A percentile compares a stretch with the other conserved stretches of the same genome.
Evolutionary conservation across 768 basidiomycete species (phyloP).

Genomic region (Daedaleopsis nitida): DNA sequence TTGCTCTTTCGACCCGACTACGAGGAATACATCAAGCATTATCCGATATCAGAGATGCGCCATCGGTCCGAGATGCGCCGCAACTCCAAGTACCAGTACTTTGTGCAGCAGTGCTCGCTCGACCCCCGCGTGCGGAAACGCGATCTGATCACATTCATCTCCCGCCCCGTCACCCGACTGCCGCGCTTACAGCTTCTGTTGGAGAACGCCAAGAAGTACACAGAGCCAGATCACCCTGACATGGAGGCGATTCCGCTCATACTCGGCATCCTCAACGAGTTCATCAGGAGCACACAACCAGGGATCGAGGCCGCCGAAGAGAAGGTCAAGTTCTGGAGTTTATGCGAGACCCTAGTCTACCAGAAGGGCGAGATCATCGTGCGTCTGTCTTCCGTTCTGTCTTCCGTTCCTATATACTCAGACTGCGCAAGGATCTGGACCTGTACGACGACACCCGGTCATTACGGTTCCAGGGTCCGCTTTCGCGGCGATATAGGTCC

Average conservation of each 20-base stretch:
- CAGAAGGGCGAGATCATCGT: constrained; percentile 84
- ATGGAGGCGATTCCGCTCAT: constrained; percentile 75
- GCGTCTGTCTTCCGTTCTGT: constrained; percentile 27
- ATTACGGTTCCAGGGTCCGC: constrained; percentile 64
- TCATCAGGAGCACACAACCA: constrained; percentile 84
- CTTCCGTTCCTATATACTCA: not conserved
- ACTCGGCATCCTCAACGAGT: constrained; percentile 64
- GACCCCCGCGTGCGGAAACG: constrained; percentile 73
- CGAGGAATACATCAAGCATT: constrained; percentile 85
- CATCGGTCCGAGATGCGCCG: constrained; percentile 76
- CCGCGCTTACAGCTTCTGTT: constrained; percentile 78
- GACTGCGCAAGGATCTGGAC: constrained; percentile 69
- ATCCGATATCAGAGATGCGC: constrained; percentile 80
- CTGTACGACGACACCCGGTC: constrained; percentile 75
- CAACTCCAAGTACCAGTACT: constrained; percentile 67
- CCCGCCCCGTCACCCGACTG: constrained; percentile 86
- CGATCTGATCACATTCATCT: constrained; percentile 80
- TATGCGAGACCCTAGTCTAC: constrained; percentile 75
- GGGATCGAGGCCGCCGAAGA: constrained; percentile 90
- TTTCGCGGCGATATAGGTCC: constrained; percentile 59
- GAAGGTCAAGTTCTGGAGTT: constrained; percentile 85
- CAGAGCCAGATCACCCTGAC: constrained; percentile 76
- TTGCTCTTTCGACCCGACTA: constrained; percentile 42
- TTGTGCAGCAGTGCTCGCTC: constrained; percentile 60
- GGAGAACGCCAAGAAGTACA: constrained; percentile 67